These are phyloP conservation scores for Colletotrichum paranaense DNA, from an alignment of 2,329 filamentous ascomycete species.

Conservation along the genomic window DNA sequence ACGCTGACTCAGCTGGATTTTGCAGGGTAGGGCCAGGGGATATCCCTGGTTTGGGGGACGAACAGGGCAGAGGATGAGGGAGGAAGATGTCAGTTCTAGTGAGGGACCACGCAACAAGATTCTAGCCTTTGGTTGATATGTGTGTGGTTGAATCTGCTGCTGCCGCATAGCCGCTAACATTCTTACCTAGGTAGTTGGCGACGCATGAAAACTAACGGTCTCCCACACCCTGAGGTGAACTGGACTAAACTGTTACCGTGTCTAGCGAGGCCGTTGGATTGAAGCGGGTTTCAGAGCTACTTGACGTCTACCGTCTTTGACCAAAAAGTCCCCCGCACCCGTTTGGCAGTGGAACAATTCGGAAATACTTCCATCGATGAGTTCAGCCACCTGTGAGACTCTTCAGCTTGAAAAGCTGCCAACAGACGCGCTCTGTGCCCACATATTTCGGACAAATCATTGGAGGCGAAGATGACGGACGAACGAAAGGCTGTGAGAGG, in stretches of 20 bases:
- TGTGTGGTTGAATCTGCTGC: neutral
- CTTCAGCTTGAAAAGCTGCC: neutral
- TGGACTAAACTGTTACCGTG: neutral
- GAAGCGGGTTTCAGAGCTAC: neutral
- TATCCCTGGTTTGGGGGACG: constrained; percentile 5
- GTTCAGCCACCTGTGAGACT: neutral
- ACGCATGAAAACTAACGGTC: neutral
- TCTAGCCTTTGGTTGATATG: neutral
- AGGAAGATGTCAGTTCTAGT: neutral
- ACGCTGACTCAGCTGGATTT: constrained; percentile 2
- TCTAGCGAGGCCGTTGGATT: neutral
- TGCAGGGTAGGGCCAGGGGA: neutral
- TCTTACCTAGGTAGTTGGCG: neutral
- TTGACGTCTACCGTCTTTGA: neutral
- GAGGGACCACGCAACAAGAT: neutral
- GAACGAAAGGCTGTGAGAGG: neutral
- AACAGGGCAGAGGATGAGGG: neutral
- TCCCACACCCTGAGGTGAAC: neutral
- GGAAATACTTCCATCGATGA: neutral
- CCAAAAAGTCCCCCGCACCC: neutral
- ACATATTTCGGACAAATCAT: neutral
- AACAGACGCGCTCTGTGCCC: neutral
- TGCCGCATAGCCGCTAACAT: neutral
- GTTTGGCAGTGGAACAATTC: neutral
- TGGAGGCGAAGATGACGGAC: neutral